Percentiles rank a stretch among this genome's conserved stretches.
These are phyloP conservation scores for Pseudognaphalium luteoalbum DNA, from an alignment of 129 eudicot genomes.

Conservation along the genomic window DNA sequence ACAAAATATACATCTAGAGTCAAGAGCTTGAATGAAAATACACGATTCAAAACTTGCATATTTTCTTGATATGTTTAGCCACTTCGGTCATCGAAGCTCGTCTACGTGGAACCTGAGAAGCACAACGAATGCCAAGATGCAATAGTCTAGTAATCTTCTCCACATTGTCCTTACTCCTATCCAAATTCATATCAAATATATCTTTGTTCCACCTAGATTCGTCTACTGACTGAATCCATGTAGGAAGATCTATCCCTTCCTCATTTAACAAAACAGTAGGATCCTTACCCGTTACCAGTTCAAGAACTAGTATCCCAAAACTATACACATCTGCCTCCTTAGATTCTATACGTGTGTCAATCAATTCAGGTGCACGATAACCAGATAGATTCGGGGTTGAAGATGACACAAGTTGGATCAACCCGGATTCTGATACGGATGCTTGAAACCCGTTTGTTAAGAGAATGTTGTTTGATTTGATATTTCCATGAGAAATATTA, in stretches of 20 bases:
- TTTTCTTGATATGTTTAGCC: constrained; percentile 33
- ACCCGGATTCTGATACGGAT: constrained; percentile 43
- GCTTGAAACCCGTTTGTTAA: constrained; percentile 34
- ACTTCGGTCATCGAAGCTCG: constrained; percentile 46
- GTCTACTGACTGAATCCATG: constrained; percentile 40
- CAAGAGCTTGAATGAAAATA: constrained; percentile 10
- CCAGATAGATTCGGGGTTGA: constrained; percentile 34
- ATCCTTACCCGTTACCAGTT: constrained; percentile 45
- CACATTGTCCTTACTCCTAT: constrained; percentile 19
- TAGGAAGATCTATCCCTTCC: constrained; percentile 44
- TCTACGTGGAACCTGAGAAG: constrained; percentile 41
- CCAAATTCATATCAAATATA: constrained; percentile 43
- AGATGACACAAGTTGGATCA: constrained; percentile 46
- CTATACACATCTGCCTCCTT: constrained; percentile 56
- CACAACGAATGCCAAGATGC: constrained; percentile 51
- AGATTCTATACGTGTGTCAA: constrained; percentile 39
- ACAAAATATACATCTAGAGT: constrained; percentile 22
- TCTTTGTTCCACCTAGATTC: constrained; percentile 38
- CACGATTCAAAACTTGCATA: constrained; percentile 28
- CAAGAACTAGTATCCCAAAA: constrained; percentile 56
- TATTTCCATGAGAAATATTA: constrained; percentile 50
- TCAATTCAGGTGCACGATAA: constrained; percentile 57
- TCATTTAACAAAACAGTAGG: constrained; percentile 38
- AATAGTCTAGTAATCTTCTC: constrained; percentile 45
- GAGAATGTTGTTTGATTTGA: constrained; percentile 53